Evolutionary conservation across 192 early-diverging fungal genomes (phyloP).

Genomic region (Coemansia sp.): DNA sequence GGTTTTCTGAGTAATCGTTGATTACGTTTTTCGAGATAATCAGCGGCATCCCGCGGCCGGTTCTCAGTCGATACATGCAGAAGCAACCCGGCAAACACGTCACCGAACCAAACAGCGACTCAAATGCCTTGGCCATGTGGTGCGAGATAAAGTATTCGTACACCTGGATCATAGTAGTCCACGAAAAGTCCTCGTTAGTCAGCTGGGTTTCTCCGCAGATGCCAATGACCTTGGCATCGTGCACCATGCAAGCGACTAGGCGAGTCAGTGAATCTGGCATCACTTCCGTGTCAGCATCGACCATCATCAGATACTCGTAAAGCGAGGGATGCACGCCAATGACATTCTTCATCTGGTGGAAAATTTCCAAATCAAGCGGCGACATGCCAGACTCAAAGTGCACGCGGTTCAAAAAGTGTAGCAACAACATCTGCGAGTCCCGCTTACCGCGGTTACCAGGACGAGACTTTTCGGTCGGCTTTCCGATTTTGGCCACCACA

Average conservation of each 20-base stretch:
- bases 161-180: constrained; percentile 93
- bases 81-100: constrained; percentile 85
- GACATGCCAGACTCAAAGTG: constrained; percentile 89
- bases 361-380: constrained; percentile 94
- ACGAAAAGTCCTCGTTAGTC: constrained; percentile 32
- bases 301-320: constrained; percentile 78
- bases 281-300: constrained; percentile 83
- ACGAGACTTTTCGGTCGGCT: constrained; percentile 75
- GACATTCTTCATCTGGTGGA: constrained; percentile 94
- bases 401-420: constrained; percentile 90
- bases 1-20: constrained; percentile 84
- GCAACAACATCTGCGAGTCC: constrained; percentile 93
- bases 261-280: constrained; percentile 82
- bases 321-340: constrained; percentile 85
- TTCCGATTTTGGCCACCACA: constrained; percentile 92
- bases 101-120: constrained; percentile 77
- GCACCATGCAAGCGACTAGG: constrained; percentile 79
- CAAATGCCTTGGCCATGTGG: constrained; percentile 88
- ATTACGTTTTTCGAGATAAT: constrained; percentile 80
- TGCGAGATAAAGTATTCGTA: constrained; percentile 92
- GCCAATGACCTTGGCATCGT: constrained; percentile 79
- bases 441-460: constrained; percentile 98
- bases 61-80: constrained; percentile 81
- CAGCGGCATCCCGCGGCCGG: constrained; percentile 67
- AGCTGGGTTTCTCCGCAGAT: constrained; percentile 79